Evolutionary conservation across 208 protist genomes (phyloP), one percentile per base, ranked within the genome.

Genomic region (Phytomonas francai): DNA sequence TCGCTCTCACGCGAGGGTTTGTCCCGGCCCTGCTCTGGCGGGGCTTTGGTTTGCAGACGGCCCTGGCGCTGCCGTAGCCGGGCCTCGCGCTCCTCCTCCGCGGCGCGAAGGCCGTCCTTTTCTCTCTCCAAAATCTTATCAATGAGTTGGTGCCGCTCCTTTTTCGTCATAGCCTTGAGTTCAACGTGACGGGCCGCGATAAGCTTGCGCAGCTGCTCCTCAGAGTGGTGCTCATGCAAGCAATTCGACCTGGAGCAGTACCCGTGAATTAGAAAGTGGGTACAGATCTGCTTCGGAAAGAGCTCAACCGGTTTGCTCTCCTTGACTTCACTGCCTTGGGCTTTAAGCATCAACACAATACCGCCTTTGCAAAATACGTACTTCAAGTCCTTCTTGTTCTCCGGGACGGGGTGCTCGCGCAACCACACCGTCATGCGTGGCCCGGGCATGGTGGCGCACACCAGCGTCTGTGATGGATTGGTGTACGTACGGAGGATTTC

Each of bases 291-390:
- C 73, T 85, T 83, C 0, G 73, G 70, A 70, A 95, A 85, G 12
- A 95, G 81, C 69, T 92, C 89, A 49, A 95, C 89, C n/a, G 89
- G 89, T 75, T 93, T 95, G 67, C 74, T 83, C 59, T 79, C 71
- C 72, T 77, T 79, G 68, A 95, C 82, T 59, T 95, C 85, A 4
- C 59, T 67, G 29, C 80, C 83, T 32, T 70, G 66, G n/a, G 87
- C 81, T 68, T 92, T 91, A 27, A 93, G 74, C 85, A 95, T 91
- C 8, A 95, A 79, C 28, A 91, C 78, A 70, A 93, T 81, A 29
- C 83, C 83, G 30, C 78, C 85, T 61, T 83, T 81, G 63, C 84
- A 89, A 65, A 84, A 85, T n/a, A 95, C 83, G 56, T 78, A 91
- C 30, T 87, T 77, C 63, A 70, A 69, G 64, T 88, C 81, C n/a